A percentile compares a stretch with the other conserved stretches of the same genome.
phyloP scores from a whole-genome alignment of 441 rosid genomes.

The Populus trichocarpa region DNA sequence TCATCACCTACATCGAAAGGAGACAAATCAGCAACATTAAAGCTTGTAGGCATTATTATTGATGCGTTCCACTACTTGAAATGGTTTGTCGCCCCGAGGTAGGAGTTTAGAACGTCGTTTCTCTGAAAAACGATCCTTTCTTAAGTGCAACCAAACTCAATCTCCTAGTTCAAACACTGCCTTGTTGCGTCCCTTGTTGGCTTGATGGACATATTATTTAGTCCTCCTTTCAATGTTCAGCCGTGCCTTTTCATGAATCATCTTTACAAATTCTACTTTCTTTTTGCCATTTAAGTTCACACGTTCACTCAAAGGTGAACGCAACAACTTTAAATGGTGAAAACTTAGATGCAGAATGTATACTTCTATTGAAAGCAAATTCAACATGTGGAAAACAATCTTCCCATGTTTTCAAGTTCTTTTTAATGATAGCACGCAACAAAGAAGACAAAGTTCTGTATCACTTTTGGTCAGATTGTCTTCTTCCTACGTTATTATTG shows the following conservation, averaged over 20 bases:
- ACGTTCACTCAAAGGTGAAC: background rate
- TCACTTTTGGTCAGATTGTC: too few relatives aligned
- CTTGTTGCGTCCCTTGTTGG: background rate
- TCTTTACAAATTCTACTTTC: background rate
- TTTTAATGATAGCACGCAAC: background rate
- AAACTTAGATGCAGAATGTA: too few relatives aligned
- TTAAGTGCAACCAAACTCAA: background rate
- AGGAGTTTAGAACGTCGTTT: background rate
- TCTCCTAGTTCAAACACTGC: background rate
- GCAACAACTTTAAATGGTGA: too few relatives aligned
- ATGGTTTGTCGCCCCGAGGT: background rate
- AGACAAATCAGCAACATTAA: background rate
- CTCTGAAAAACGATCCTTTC: background rate
- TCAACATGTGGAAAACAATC: background rate
- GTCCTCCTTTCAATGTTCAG: background rate
- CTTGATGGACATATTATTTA: background rate
- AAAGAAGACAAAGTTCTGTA: background rate
- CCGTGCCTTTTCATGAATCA: too few relatives aligned
- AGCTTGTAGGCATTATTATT: background rate
- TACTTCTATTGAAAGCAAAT: background rate
- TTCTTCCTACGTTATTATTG: too few relatives aligned
- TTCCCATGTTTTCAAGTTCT: background rate
- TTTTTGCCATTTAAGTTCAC: background rate
- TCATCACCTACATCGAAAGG: background rate
- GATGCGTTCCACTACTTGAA: too few relatives aligned